Conservation (phyloP, 345 rosid species). For the Melastoma malabathricum region DNA sequence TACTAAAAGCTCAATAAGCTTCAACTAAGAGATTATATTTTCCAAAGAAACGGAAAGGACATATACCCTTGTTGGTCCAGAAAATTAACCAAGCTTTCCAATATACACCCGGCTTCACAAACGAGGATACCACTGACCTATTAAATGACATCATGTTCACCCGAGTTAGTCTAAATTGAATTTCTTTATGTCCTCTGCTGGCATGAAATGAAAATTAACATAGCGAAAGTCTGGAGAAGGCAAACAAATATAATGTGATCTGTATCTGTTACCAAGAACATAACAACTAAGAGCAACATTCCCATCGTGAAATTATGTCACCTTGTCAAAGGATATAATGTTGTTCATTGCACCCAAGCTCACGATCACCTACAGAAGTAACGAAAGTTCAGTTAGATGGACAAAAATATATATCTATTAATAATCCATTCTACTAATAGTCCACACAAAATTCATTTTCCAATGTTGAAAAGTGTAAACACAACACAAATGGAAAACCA, state of each 20-base stretch:
- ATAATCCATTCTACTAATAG: neutral
- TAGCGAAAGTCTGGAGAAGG: too few relatives aligned
- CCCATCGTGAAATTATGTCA: conserved; percentile 9
- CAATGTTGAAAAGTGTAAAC: too few relatives aligned
- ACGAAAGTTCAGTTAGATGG: conserved; percentile 1
- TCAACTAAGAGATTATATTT: too few relatives aligned
- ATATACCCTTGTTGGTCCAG: conserved; percentile 72
- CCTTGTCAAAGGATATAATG: conserved; percentile 67
- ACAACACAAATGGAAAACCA: too few relatives aligned
- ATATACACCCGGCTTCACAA: conserved; percentile 95
- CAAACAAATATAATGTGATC: too few relatives aligned
- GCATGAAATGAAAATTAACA: too few relatives aligned
- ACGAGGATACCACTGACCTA: conserved; percentile 89
- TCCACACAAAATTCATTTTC: too few relatives aligned
- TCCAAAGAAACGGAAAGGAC: conserved; percentile 5
- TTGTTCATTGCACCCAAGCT: conserved; percentile 69
- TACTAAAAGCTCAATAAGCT: neutral
- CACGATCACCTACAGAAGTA: conserved; percentile 53
- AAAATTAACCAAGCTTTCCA: conserved; percentile 71
- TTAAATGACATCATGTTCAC: conserved; percentile 5
- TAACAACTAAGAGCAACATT: neutral
- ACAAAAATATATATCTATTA: neutral
- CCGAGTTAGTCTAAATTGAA: neutral
- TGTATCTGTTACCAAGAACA: too few relatives aligned
- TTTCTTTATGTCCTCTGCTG: neutral